Evolutionary conservation across 179 eudicot genomes (phyloP), one percentile per base, ranked within the genome.

Genomic region (Beta macrorhiza): DNA sequence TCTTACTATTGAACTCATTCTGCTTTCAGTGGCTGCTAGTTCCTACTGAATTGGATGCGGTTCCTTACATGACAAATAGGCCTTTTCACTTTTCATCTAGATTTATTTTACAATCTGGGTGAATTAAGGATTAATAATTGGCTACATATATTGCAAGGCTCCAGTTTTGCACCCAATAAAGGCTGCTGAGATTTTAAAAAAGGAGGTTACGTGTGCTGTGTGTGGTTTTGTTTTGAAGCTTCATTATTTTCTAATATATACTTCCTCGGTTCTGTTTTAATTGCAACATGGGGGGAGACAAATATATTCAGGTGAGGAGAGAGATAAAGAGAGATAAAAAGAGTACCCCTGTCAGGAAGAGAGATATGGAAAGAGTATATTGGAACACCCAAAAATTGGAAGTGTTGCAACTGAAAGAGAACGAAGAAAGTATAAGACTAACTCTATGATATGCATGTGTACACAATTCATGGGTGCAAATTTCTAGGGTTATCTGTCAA

Each of bases 51-150:
- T 82, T 42, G 82, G 45, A 75, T 82, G 86, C 79, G 63, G 75
- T 84, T 88, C 84, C 89, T 53, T 78, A 83, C 61, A 85, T 74
- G 79, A 75, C 55, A 74, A 82, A 25, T 45, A 52, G 77, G 85
- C 90, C 90, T 76, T 51, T 76, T 78, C 68, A 81, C 81, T 82
- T 74, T 73, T 73, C 87, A 75, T 81, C 84, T 78, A 65, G 87
- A 72, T 67, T 69, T 17, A 71, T 78, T 68, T 55, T 76, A 57
- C 47, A 49, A 71, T 80, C 86, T 78, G 79, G 83, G 86, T 82
- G 89, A 80, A 72, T 82, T 77, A 80, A 70, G 81, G 78, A 62
- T 62, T 61, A 58, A 70, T 67, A 78, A 42, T 56, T 86, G 89
- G 89, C 88, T 70, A 88, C 74, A 86, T 44, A 51, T 25, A 7